phyloP scores from a whole-genome alignment of 176 grass and related monocot genomes.

The Saccharum spontaneum region DNA sequence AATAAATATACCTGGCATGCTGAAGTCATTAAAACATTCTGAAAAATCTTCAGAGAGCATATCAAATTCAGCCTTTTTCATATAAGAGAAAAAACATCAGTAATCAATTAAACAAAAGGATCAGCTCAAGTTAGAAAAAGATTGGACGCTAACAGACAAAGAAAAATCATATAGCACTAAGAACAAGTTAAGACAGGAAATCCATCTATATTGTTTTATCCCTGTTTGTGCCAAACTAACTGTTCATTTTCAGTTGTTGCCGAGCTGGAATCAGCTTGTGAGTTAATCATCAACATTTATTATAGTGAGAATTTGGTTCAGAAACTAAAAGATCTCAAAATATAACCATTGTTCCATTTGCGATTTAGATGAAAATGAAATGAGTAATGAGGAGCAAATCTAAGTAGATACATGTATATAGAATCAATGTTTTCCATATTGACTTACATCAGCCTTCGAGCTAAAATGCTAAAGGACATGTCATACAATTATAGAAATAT shows the following conservation, averaged over 20 bases:
- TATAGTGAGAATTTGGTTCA: not conserved
- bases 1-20: constrained; percentile 62
- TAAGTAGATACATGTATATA: not conserved
- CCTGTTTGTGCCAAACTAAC: not conserved
- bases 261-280: not conserved
- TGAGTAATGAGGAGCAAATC: not conserved
- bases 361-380: not conserved
- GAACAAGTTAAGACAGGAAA: constrained; percentile 23
- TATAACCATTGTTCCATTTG: not conserved
- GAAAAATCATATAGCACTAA: not conserved
- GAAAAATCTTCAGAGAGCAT: constrained; percentile 89
- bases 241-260: constrained; percentile 4
- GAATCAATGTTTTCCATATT: not conserved
- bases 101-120: not conserved
- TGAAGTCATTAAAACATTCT: constrained; percentile 68
- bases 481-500: not conserved
- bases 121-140: not conserved
- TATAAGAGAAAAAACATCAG: constrained; percentile 31
- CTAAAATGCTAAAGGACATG: not conserved
- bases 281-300: not conserved
- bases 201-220: not conserved
- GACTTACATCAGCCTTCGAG: not conserved
- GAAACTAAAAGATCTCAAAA: not conserved
- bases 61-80: constrained; percentile 83
- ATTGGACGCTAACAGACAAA: not conserved